A percentile compares a stretch with the other conserved stretches of the same genome.
Evolutionary conservation across 306 rosid genomes (phyloP).

Genomic region (Amphicarpaea edgeworthii): DNA sequence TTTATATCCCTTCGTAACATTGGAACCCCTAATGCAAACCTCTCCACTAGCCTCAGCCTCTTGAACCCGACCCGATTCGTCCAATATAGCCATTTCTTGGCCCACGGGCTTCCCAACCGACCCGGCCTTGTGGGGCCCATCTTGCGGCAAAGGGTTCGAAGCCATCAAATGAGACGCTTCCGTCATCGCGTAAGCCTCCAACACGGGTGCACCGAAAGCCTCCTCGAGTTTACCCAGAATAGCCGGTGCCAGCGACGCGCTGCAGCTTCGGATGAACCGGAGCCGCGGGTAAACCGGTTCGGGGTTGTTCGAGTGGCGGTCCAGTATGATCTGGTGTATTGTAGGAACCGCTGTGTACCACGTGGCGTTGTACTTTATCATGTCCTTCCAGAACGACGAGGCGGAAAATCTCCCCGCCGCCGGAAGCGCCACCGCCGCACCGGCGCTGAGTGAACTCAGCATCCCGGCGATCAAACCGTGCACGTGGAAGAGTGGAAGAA

Average conservation of each 20-base stretch:
- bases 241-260: constrained; percentile 87
- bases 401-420: constrained; percentile 88
- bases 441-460: constrained; percentile 70
- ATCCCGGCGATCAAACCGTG: constrained; percentile 80
- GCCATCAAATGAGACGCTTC: constrained; percentile 88
- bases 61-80: constrained; percentile 59
- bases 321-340: constrained; percentile 91
- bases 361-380: constrained; percentile 68
- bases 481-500: constrained; percentile 86
- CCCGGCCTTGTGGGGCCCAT: constrained; percentile 85
- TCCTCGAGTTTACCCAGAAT: constrained; percentile 70
- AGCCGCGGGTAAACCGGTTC: constrained; percentile 75
- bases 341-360: constrained; percentile 98
- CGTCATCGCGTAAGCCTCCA: constrained; percentile 97
- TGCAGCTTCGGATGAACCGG: constrained; percentile 87
- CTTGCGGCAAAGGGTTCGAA: constrained; percentile 80
- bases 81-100: constrained; percentile 73
- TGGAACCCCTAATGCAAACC: constrained; percentile 81
- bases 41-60: constrained; percentile 57
- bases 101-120: constrained; percentile 91
- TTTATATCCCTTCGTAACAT: constrained; percentile 87
- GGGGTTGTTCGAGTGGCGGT: constrained; percentile 72
- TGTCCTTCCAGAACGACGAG: constrained; percentile 84
- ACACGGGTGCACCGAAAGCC: constrained; percentile 79
- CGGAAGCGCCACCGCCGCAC: constrained; percentile 71